A percentile compares a stretch with the other conserved stretches of the same genome.
phyloP scores from a whole-genome alignment of 306 rosid species.

The Vicia faba region DNA sequence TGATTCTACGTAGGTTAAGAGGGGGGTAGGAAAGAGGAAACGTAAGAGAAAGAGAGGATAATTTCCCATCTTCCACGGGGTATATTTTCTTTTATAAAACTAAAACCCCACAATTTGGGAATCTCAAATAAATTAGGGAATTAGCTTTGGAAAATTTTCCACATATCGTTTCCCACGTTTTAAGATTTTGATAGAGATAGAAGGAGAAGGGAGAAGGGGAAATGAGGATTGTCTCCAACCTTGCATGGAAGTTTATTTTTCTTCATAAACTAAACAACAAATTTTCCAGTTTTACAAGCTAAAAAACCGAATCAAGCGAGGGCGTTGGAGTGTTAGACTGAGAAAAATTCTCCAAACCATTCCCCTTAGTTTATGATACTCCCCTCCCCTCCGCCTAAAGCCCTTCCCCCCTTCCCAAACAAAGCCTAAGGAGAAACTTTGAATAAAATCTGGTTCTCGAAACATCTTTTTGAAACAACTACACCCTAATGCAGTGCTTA shows the following conservation, averaged over 20 bases:
- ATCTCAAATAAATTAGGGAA: not conserved
- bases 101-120: not conserved
- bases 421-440: conserved; percentile 15
- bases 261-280: not conserved
- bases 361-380: not conserved
- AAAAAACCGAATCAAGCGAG: not conserved
- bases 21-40: not conserved
- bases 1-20: not conserved
- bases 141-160: not conserved
- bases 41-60: not conserved
- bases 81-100: not conserved
- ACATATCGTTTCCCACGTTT: not conserved
- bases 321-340: not conserved
- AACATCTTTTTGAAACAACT: conserved; percentile 16
- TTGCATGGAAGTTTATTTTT: not conserved
- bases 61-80: not conserved
- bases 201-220: not conserved
- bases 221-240: not conserved
- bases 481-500: conserved; percentile 11
- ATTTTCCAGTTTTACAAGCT: not conserved
- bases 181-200: not conserved
- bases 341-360: not conserved
- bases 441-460: conserved; percentile 19
- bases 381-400: not conserved
- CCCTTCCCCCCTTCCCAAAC: not conserved